Conservation (phyloP, 2,329 filamentous ascomycete species). For the Penicillium sp. region DNA sequence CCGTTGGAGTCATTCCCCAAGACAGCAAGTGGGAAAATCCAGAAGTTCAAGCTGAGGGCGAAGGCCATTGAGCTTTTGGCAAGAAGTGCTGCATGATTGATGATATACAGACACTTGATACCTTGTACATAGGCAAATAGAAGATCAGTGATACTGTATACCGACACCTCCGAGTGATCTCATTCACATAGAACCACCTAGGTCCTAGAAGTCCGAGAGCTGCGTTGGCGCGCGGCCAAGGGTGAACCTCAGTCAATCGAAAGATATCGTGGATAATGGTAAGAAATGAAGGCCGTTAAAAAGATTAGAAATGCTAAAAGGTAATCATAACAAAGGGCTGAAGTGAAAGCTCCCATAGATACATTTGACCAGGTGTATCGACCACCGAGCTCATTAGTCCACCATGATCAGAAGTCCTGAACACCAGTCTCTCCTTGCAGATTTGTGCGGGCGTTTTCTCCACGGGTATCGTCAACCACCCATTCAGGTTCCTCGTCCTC, state of each 20-base stretch:
- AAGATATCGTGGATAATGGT: too few relatives aligned
- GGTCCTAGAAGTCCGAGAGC: too few relatives aligned
- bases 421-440: conserved; percentile 66
- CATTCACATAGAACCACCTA: too few relatives aligned
- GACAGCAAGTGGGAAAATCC: conserved; percentile 94
- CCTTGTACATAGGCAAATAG: not conserved
- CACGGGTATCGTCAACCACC: conserved; percentile 51
- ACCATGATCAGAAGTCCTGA: conserved; percentile 62
- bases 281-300: too few relatives aligned
- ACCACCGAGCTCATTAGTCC: not conserved
- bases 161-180: not conserved
- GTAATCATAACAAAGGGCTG: not conserved
- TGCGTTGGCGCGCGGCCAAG: too few relatives aligned
- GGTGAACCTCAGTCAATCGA: too few relatives aligned
- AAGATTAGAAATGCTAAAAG: too few relatives aligned
- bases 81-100: conserved; percentile 20
- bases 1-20: conserved; percentile 73
- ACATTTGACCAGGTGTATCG: not conserved
- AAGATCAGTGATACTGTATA: not conserved
- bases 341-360: not conserved
- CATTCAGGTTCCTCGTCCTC: conserved; percentile 75
- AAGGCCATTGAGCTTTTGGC: conserved; percentile 57
- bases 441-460: conserved; percentile 28
- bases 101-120: not conserved
- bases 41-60: conserved; percentile 85